phyloP scores from a whole-genome alignment of 495 filamentous ascomycete species.

The Penicillium ucsense region DNA sequence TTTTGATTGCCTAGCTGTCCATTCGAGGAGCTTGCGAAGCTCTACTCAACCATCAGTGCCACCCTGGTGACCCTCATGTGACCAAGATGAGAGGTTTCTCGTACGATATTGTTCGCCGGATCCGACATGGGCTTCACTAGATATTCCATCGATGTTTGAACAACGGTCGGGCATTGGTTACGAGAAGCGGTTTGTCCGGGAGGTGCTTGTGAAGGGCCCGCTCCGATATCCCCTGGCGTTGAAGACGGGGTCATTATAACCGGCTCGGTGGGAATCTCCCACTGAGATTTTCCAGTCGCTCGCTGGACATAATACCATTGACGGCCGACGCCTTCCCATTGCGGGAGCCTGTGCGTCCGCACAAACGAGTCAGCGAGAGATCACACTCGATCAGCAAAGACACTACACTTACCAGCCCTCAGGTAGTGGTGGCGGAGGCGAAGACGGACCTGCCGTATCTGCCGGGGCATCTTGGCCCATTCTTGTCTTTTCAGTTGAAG shows the following conservation, averaged over 20 bases:
- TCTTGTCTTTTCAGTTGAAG: neutral
- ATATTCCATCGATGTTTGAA: constrained; percentile 7
- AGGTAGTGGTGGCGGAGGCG: constrained; percentile 57
- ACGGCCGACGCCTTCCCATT: constrained; percentile 65
- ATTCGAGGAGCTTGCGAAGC: constrained; percentile 16
- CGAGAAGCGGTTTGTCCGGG: constrained; percentile 9
- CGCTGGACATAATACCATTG: constrained; percentile 78
- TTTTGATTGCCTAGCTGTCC: constrained; percentile 5
- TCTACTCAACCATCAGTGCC: constrained; percentile 27
- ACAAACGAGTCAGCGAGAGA: neutral
- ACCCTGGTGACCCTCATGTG: constrained; percentile 11
- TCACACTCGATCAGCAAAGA: too few species aligned
- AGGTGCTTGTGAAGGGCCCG: constrained; percentile 22
- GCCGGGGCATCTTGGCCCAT: constrained; percentile 38
- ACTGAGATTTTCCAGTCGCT: constrained; percentile 64
- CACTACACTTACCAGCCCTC: constrained; percentile 50
- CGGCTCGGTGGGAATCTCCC: constrained; percentile 64
- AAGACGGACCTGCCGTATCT: constrained; percentile 59
- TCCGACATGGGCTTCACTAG: constrained; percentile 9
- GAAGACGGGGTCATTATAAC: constrained; percentile 33
- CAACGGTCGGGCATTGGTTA: constrained; percentile 6
- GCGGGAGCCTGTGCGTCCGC: constrained; percentile 48
- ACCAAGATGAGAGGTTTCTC: constrained; percentile 17
- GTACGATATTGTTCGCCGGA: constrained; percentile 22
- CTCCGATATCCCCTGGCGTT: constrained; percentile 22